Conservation (phyloP, 2,329 filamentous ascomycete genomes). For the Lachnellula suecica region DNA sequence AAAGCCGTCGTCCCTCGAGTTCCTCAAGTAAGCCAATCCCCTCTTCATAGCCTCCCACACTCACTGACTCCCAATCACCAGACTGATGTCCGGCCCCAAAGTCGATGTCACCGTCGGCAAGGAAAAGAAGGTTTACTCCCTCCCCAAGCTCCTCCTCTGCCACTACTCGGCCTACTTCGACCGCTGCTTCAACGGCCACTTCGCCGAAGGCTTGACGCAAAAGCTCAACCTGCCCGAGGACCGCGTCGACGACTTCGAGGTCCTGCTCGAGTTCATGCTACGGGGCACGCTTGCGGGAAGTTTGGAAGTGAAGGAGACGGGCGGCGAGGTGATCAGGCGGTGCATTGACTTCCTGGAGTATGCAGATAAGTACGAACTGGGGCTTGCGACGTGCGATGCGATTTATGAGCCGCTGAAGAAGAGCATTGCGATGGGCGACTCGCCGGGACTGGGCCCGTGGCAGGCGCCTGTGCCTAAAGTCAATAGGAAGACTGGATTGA, state of each 20-base stretch:
- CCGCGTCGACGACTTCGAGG: slow-evolving; percentile 8
- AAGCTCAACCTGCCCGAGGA: slow-evolving; percentile 12
- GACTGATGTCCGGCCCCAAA: slow-evolving; percentile 8
- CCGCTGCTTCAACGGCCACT: slow-evolving; percentile 12
- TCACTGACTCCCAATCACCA: not conserved
- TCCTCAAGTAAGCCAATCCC: not conserved
- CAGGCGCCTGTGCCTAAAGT: too few species aligned
- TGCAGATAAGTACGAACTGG: slow-evolving; percentile 8
- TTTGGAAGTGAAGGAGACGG: not conserved
- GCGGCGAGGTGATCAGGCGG: not conserved
- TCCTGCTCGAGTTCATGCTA: slow-evolving; percentile 11
- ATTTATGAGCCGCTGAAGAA: slow-evolving; percentile 5
- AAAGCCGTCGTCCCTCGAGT: not conserved
- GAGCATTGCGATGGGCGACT: too few species aligned
- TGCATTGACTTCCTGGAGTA: slow-evolving; percentile 8
- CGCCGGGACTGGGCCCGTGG: too few species aligned
- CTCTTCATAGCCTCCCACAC: not conserved
- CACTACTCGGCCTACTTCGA: slow-evolving; percentile 18
- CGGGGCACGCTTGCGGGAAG: not conserved
- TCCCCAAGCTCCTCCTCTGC: slow-evolving; percentile 15
- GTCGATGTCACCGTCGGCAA: slow-evolving; percentile 15
- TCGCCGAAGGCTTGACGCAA: slow-evolving; percentile 10
- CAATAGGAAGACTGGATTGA: not conserved
- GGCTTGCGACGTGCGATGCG: not conserved
- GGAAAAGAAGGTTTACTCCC: slow-evolving; percentile 9